Conservation (phyloP, 306 rosid species). For the Gynostemma pentaphyllum region DNA sequence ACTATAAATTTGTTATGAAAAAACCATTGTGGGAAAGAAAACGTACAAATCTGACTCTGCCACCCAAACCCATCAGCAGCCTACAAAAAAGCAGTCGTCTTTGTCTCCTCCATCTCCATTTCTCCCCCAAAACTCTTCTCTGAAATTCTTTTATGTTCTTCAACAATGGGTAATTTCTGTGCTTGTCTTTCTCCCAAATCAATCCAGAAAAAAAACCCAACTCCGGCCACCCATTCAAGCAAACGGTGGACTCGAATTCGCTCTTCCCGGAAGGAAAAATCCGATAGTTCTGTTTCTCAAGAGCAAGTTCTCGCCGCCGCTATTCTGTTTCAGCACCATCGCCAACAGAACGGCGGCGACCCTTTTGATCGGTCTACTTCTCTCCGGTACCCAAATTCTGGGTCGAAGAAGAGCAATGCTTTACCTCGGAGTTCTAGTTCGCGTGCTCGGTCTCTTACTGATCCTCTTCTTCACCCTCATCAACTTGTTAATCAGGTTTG, state of each 20-base stretch:
- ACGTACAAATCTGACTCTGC: background rate
- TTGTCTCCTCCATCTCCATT: background rate
- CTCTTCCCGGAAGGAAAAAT: constrained; percentile 40
- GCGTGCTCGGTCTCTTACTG: constrained; percentile 77
- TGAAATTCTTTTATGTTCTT: constrained; percentile 29
- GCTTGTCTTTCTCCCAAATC: constrained; percentile 38
- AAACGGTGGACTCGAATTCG: constrained; percentile 45
- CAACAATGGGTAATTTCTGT: constrained; percentile 79
- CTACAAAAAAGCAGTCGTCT: background rate
- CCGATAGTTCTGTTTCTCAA: constrained; percentile 43
- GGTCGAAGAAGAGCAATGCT: constrained; percentile 34
- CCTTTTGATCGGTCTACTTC: constrained; percentile 80
- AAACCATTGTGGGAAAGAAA: no score
- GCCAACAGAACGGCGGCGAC: constrained; percentile 30
- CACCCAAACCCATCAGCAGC: background rate
- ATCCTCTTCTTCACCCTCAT: constrained; percentile 85
- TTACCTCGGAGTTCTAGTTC: constrained; percentile 84
- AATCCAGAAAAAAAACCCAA: constrained; percentile 27
- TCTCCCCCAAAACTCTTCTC: background rate
- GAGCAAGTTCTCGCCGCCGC: constrained; percentile 92
- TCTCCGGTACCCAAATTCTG: constrained; percentile 53
- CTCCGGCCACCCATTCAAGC: constrained; percentile 23
- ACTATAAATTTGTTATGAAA: no score
- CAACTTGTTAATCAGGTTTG: constrained; percentile 72
- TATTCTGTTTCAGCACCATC: constrained; percentile 56